Conservation (phyloP, 179 eudicot species). For the Heliamphora ciliata region DNA sequence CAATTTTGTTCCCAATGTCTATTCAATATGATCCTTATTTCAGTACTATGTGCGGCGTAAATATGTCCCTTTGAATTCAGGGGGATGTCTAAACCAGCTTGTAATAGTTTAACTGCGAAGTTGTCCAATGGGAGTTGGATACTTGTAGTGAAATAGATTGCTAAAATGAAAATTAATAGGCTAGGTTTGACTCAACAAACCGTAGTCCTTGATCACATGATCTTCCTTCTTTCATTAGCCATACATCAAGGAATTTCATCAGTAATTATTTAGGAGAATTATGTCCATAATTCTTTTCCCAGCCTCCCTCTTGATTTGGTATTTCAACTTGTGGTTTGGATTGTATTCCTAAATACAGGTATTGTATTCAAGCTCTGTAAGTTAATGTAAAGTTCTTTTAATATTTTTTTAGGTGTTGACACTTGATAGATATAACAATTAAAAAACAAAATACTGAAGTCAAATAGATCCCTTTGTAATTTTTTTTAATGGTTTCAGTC, state of each 20-base stretch:
- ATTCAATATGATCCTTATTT: not conserved
- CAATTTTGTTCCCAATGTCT: not conserved
- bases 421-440: not conserved
- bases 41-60: not conserved
- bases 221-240: not conserved
- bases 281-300: not conserved
- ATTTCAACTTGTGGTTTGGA: not conserved
- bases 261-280: not conserved
- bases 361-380: not conserved
- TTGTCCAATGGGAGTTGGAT: not conserved
- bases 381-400: not conserved
- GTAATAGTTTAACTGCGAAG: not conserved
- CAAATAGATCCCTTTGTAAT: too few species aligned
- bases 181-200: not conserved
- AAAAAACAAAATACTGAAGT: not conserved
- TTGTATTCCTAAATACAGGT: not conserved
- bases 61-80: not conserved
- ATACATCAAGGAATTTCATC: not conserved
- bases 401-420: not conserved
- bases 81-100: not conserved
- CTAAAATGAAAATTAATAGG: not conserved
- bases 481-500: not conserved
- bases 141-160: not conserved
- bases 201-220: not conserved
- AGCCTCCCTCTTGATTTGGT: not conserved